phyloP scores from a whole-genome alignment of 2,329 filamentous ascomycete species.

The Ophiostoma piceae region DNA sequence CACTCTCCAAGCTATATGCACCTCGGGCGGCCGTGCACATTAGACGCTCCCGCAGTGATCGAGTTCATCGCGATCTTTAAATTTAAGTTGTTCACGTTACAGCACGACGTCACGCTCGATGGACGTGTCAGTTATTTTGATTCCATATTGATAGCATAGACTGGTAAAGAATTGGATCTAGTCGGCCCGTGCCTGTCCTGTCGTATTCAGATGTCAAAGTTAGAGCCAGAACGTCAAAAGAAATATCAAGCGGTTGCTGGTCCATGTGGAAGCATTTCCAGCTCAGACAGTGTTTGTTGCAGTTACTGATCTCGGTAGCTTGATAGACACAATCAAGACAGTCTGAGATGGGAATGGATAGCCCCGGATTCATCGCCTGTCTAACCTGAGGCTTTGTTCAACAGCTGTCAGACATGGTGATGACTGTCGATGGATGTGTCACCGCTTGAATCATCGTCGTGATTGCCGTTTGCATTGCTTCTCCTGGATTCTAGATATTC shows the following conservation, averaged over 20 bases:
- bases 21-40: background rate
- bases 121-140: background rate
- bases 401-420: background rate
- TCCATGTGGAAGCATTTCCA: background rate
- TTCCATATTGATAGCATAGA: background rate
- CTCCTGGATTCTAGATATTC: background rate
- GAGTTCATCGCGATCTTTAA: background rate
- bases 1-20: background rate
- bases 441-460: background rate
- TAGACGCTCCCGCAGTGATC: background rate
- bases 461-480: background rate
- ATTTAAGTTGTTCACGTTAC: background rate
- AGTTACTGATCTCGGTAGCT: background rate
- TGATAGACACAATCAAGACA: background rate
- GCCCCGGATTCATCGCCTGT: background rate
- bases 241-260: background rate
- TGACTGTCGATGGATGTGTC: background rate
- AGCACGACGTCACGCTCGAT: background rate
- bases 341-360: background rate
- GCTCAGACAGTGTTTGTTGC: background rate
- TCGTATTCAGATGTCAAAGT: background rate
- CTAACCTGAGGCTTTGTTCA: background rate
- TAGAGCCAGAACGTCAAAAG: background rate
- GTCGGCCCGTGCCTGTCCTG: conserved; percentile 2
- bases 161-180: background rate